Conservation (phyloP, 768 basidiomycete species). For the Tricholoma furcatifolium region DNA sequence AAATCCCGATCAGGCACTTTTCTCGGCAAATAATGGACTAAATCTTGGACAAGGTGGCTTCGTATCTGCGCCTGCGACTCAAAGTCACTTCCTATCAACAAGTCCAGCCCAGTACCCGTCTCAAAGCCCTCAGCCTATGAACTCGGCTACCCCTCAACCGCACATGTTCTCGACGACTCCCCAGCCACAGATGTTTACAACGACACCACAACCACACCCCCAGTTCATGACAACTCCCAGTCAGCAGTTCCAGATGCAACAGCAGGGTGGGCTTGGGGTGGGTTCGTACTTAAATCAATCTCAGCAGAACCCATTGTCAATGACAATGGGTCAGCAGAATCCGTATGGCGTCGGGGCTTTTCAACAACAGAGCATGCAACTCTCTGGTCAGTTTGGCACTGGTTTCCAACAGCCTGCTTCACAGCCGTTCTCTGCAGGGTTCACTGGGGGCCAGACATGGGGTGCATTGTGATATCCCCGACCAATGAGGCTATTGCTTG, state of each 20-base stretch:
- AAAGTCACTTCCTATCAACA: constrained; percentile 30
- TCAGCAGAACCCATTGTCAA: constrained; percentile 17
- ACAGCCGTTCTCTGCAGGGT: constrained; percentile 11
- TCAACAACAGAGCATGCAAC: constrained; percentile 15
- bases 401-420: constrained; percentile 18
- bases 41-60: constrained; percentile 19
- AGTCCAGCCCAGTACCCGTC: constrained; percentile 33
- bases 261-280: constrained; percentile 11
- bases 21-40: constrained; percentile 9
- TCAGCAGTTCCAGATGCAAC: constrained; percentile 26
- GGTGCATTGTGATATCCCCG: constrained; percentile 31
- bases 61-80: constrained; percentile 26
- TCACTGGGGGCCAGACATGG: constrained; percentile 31
- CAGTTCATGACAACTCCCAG: constrained; percentile 25
- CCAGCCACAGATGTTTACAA: constrained; percentile 30
- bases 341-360: background rate
- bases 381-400: constrained; percentile 21
- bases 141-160: constrained; percentile 20
- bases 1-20: constrained; percentile 7
- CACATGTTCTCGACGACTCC: constrained; percentile 19
- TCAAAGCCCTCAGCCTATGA: constrained; percentile 32
- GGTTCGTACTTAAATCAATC: constrained; percentile 2
- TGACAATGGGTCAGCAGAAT: constrained; percentile 2
- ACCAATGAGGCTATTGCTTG: background rate
- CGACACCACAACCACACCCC: constrained; percentile 27